Conservation (phyloP, 2,329 filamentous ascomycete genomes). For the Scolecobasidium constrictum region DNA sequence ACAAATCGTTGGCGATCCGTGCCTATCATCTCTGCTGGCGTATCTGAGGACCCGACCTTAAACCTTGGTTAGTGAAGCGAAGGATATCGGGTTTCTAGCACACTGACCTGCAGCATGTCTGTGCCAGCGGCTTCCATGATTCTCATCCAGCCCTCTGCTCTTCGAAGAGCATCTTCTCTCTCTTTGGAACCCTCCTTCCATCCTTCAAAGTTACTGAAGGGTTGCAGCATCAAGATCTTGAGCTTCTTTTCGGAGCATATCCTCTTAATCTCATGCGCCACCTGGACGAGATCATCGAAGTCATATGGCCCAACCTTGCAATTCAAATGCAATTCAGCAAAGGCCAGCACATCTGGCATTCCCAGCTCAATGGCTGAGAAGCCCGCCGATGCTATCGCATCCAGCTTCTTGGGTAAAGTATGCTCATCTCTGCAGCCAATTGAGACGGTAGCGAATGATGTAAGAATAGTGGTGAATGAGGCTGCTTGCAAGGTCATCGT, state of each 20-base stretch:
- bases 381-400: constrained; percentile 51
- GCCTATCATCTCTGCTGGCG: constrained; percentile 42
- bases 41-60: constrained; percentile 56
- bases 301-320: constrained; percentile 45
- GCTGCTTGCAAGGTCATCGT: constrained; percentile 25
- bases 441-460: constrained; percentile 46
- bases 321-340: constrained; percentile 42
- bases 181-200: constrained; percentile 51
- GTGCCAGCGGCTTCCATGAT: constrained; percentile 62
- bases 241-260: constrained; percentile 45
- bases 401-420: constrained; percentile 48
- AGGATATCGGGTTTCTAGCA: not conserved
- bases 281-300: constrained; percentile 45
- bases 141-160: constrained; percentile 55
- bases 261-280: constrained; percentile 43
- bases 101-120: constrained; percentile 58
- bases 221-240: constrained; percentile 60
- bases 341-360: constrained; percentile 60
- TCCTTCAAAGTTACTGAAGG: constrained; percentile 67
- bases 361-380: constrained; percentile 63
- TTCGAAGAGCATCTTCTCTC: constrained; percentile 49
- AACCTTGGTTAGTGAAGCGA: constrained; percentile 9
- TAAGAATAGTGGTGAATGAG: constrained; percentile 31
- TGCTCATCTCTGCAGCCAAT: constrained; percentile 37
- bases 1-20: constrained; percentile 42